A percentile compares a stretch with the other conserved stretches of the same genome.
phyloP scores from a whole-genome alignment of 352 stramenopile species.

The Halophytophthora batemanensis region DNA sequence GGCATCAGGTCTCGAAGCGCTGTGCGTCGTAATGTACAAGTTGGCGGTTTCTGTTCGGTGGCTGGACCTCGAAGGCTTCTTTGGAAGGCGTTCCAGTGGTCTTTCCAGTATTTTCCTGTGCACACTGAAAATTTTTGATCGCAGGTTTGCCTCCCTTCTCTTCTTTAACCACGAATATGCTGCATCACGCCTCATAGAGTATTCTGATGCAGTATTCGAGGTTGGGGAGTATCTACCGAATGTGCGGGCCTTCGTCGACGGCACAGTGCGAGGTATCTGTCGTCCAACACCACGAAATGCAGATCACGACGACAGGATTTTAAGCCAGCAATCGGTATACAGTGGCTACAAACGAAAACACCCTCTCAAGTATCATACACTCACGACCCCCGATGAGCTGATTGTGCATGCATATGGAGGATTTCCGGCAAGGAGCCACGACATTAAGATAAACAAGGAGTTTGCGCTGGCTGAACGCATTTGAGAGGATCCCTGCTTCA shows the following conservation, averaged over 20 bases:
- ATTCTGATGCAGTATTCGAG: conserved; percentile 12
- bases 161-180: conserved; percentile 5
- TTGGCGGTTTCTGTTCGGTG: conserved; percentile 5
- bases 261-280: too few species aligned
- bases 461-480: not conserved
- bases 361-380: too few species aligned
- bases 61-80: conserved; percentile 3
- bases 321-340: too few species aligned
- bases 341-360: too few species aligned
- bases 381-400: too few species aligned
- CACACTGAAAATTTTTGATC: conserved; percentile 1
- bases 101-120: conserved; percentile 15
- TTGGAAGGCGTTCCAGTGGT: conserved; percentile 3
- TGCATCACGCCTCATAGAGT: conserved; percentile 3
- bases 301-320: too few species aligned
- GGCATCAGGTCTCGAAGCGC: too few species aligned
- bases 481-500: not conserved
- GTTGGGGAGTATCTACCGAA: not conserved
- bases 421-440: conserved; percentile 4
- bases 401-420: conserved; percentile 1
- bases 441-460: not conserved
- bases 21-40: conserved; percentile 12
- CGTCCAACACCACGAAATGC: too few species aligned
- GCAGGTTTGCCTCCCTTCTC: not conserved
- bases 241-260: too few species aligned